Evolutionary conservation across 805 yeast genomes (phyloP).

Genomic region (Saccharomycopsis sp.): DNA sequence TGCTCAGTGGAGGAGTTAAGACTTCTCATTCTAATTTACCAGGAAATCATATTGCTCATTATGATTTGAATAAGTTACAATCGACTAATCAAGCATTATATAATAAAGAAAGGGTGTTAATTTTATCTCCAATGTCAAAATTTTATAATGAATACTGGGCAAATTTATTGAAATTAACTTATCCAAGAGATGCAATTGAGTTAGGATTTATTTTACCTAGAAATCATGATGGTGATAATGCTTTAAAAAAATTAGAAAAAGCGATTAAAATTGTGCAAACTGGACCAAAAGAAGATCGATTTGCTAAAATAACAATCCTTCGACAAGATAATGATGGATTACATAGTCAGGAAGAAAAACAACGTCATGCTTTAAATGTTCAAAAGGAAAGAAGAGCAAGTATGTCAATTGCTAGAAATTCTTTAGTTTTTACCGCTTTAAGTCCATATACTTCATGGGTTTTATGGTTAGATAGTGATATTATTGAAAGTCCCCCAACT

Average conservation of each 20-base stretch:
- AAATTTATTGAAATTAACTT: conserved; percentile 60
- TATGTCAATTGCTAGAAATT: conserved; percentile 94
- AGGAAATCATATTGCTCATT: conserved; percentile 68
- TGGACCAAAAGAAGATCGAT: conserved; percentile 51
- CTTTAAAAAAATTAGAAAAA: conserved; percentile 58
- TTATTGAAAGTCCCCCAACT: conserved; percentile 76
- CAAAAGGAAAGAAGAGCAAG: conserved; percentile 83
- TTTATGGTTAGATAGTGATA: conserved; percentile 92
- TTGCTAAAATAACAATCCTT: conserved; percentile 74
- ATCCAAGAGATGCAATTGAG: conserved; percentile 78
- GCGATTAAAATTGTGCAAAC: conserved; percentile 68
- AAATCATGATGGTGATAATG: conserved; percentile 68
- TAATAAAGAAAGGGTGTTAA: conserved; percentile 73
- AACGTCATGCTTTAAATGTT: conserved; percentile 76
- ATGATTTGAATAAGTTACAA: conserved; percentile 70
- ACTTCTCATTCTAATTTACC: conserved; percentile 38
- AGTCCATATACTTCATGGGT: conserved; percentile 93
- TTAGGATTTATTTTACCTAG: conserved; percentile 90
- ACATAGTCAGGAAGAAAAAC: conserved; percentile 68
- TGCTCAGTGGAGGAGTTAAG: conserved; percentile 27
- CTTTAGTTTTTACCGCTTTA: conserved; percentile 76
- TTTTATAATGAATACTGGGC: conserved; percentile 85
- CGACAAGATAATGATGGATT: conserved; percentile 84
- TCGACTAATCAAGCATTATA: conserved; percentile 62
- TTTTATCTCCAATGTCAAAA: conserved; percentile 83